Base-by-base conservation (phyloP, 176 grass and related monocot species). In the Ampelocalamus luodianensis region DNA sequence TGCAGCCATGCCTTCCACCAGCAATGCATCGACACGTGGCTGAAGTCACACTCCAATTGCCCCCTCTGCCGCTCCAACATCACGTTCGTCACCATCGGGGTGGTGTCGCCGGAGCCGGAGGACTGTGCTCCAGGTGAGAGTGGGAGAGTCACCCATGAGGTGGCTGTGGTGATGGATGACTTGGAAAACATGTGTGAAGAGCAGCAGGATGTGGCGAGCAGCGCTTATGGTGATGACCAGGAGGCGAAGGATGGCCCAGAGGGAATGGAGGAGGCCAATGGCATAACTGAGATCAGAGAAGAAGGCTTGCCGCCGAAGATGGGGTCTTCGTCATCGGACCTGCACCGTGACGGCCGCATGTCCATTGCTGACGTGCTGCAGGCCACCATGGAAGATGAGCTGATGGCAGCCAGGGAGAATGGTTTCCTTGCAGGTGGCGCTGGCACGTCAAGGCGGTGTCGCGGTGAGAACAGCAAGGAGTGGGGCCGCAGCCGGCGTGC, bases 1-100 rank as follows among this genome's bases (percentile, higher is more conserved):
- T 95, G 96, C 85, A 83, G 82, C 56, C 96, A 98, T 8, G 89
- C 93, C 66, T 98, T 95, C 87, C 96, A 98, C 67, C 85, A 90
- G 78, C 93, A 88, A 32, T 95, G 96, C 80, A 95, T 98, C 60
- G 96, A 98, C 76, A 90, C 86, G 0, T 98, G 93, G 93, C 66
- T 98, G 56, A 95, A 93, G 60, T 95, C 96, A 2, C 93, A 93
- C 68, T 92, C 91, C 67, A 95, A 95, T 58, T 95, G 96, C 78
- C 96, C 96, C 0, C 91, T 98, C 80, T 98, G 96, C 76, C 96
- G 96, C 40, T 82, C 91, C 76, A 90, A 81, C 87, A 90, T 98
- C 83, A 65, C 85, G 0, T 77, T 87, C 10, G 54, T 63, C 62
- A 1, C 80, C 44, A 26, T 9, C 2, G 89, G 51, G 13, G 45